Evolutionary conservation across 176 grass and related monocot genomes (phyloP), one percentile per base, ranked within the genome.

Genomic region (Eragrostis nindensis): DNA sequence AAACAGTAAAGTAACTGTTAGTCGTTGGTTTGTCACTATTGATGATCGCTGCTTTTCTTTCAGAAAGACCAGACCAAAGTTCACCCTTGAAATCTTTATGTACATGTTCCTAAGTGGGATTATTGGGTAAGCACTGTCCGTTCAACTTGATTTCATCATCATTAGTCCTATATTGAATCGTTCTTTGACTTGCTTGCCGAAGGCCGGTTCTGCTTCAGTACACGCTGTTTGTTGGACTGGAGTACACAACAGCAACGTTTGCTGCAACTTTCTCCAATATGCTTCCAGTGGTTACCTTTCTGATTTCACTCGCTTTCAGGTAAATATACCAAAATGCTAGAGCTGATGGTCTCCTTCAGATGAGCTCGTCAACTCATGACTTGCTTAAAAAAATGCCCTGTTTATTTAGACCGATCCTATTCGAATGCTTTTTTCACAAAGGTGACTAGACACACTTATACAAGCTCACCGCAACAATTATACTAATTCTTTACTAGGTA

Each of bases 181-280:
- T 27, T 61, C 14, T 57, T 42, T 69, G 19, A 2, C 49, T 40
- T 53, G 29, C 50, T 49, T 70, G 19, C 25, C 75, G 81, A 84
- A 97, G 94, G 36, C 88, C 96, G 7, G 82, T 94, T 43, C 73
- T 99, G 39, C 91, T 92, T 60, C 96, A 99, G 82, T 99, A 91
- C 74, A 88, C 90, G 45, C 83, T 99, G 78, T 99, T 89, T 47
- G 29, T 92, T 3, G 88, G 92, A 21, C 19, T 99, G 81, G 84
- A 95, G 39, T 93, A 95, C 62, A 95, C 96, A 11, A 89, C 96
- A 18, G 88, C 90, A 77, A 99, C 92, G 21, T 95, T 99, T 57
- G 74, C 92, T 59, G 90, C 90, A 54, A 94, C 92, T 66, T 99
- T 99, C 82, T 70, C 79, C 61, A 95, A 99, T 81, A 86, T 91